Conservation (phyloP, 257 asterid species). For the Salvia hispanica region DNA sequence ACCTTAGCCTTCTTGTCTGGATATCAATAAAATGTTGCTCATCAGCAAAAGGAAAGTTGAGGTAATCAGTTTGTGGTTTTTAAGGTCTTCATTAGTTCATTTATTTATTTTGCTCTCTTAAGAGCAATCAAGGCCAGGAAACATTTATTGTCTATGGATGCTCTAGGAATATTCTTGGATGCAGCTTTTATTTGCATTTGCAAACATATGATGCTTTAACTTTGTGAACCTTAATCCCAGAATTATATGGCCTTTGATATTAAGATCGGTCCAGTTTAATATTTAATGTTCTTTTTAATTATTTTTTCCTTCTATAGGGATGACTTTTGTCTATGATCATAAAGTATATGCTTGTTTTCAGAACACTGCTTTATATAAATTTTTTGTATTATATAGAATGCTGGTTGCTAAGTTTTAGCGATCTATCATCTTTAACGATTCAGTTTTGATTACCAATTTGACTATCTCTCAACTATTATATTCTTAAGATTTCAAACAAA, state of each 20-base stretch:
- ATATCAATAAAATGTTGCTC: conserved; percentile 13
- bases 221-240: not conserved
- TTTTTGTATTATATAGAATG: not conserved
- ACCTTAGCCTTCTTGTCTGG: not conserved
- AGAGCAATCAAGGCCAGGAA: conserved; percentile 18
- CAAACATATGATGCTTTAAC: conserved; percentile 1
- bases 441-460: conserved; percentile 1
- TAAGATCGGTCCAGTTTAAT: conserved; percentile 6
- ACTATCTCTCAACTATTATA: not conserved
- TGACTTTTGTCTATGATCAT: not conserved
- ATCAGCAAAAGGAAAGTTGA: conserved; percentile 24
- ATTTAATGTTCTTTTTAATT: not conserved
- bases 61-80: conserved; percentile 17
- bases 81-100: not conserved
- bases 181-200: not conserved
- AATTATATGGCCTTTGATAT: not conserved
- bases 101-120: not conserved
- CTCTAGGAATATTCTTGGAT: conserved; percentile 9
- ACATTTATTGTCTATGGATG: conserved; percentile 6
- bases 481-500: not conserved
- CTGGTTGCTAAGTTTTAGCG: not conserved
- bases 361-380: not conserved
- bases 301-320: not conserved
- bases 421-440: not conserved
- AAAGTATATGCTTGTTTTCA: not conserved